phyloP scores from a whole-genome alignment of 169 alveolate genomes.

The Eimeria brunetti region DNA sequence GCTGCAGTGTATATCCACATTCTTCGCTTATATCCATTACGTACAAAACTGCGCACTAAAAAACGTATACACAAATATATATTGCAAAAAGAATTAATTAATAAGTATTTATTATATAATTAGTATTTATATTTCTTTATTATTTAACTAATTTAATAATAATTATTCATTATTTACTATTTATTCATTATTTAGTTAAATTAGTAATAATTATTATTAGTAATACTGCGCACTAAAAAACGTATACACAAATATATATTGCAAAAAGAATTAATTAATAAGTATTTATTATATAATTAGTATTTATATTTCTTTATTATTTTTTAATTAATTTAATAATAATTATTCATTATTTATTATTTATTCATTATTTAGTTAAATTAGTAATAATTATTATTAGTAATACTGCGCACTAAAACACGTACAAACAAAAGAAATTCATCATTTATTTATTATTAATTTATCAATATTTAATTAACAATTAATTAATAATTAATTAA shows the following conservation, averaged over 20 bases:
- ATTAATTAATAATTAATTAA: not conserved
- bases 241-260: too few relatives aligned
- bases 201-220: conserved; percentile 93
- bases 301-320: not conserved
- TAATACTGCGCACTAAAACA: conserved; percentile 93
- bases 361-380: too few relatives aligned
- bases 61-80: not conserved
- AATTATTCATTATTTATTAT: too few relatives aligned
- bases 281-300: not conserved
- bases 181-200: too few relatives aligned
- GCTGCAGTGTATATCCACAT: conserved; percentile 97
- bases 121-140: too few relatives aligned
- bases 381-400: conserved; percentile 25
- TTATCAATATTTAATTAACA: too few relatives aligned
- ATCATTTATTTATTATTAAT: not conserved
- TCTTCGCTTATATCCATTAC: conserved; percentile 98
- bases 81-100: not conserved
- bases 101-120: too few relatives aligned
- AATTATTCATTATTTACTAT: too few relatives aligned
- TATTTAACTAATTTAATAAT: too few relatives aligned
- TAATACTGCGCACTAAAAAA: conserved; percentile 86
- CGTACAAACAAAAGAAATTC: conserved; percentile 81
- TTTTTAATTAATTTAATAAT: not conserved
- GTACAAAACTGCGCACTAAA: conserved; percentile 88
- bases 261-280: too few relatives aligned